Conservation (phyloP, 2,329 filamentous ascomycete genomes). For the Capronia coronata region DNA sequence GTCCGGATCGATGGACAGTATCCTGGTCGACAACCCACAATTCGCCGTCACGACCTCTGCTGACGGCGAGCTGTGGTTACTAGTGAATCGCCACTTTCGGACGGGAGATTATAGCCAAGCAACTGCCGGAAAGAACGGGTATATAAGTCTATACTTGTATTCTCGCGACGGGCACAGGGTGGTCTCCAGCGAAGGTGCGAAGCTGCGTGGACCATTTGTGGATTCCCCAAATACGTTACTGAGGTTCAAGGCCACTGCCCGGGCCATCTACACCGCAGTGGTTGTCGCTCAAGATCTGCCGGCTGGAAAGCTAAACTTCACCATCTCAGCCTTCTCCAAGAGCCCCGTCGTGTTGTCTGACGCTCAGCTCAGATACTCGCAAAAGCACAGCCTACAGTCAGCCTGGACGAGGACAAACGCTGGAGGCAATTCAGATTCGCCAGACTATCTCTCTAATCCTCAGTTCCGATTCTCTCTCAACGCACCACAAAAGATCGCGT, state of each 20-base stretch:
- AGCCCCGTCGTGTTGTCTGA: conserved; percentile 54
- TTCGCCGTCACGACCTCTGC: conserved; percentile 49
- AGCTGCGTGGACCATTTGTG: conserved; percentile 76
- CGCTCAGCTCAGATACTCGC: conserved; percentile 55
- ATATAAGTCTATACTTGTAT: conserved; percentile 82
- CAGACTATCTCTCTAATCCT: conserved; percentile 76
- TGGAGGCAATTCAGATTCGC: conserved; percentile 72
- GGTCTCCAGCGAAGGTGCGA: conserved; percentile 63
- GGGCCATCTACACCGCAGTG: conserved; percentile 56
- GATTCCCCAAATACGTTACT: conserved; percentile 90
- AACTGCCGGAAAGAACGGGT: conserved; percentile 57
- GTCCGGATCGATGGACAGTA: conserved; percentile 21
- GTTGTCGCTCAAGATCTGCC: conserved; percentile 74
- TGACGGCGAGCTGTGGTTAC: conserved; percentile 67
- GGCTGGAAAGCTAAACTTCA: conserved; percentile 70
- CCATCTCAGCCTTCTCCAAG: conserved; percentile 73
- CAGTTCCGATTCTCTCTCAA: conserved; percentile 62
- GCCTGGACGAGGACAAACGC: conserved; percentile 74
- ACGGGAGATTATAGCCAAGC: conserved; percentile 55
- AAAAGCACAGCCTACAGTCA: conserved; percentile 54
- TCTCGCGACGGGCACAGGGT: conserved; percentile 63
- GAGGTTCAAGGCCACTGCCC: conserved; percentile 57
- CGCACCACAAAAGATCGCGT: conserved; percentile 36
- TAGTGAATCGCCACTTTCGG: conserved; percentile 80
- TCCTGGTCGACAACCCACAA: conserved; percentile 56